Evolutionary conservation across 2,329 filamentous ascomycete species (phyloP).

Genomic region (Colletotrichum viniferum): DNA sequence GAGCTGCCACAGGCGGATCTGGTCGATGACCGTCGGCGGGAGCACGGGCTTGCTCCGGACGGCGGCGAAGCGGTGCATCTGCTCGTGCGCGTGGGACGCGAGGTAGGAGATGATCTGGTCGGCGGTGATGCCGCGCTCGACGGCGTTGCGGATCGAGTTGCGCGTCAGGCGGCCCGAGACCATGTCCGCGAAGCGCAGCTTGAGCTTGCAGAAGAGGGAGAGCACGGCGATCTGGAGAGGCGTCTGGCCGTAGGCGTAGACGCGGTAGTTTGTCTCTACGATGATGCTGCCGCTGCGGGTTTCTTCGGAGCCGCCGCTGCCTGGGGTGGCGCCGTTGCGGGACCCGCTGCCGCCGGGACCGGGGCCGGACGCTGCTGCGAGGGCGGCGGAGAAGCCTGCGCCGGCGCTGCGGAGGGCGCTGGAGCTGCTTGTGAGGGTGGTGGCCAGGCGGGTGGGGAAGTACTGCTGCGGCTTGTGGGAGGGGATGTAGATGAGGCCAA

Average conservation of each 20-base stretch:
- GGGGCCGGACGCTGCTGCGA: conserved; percentile 45
- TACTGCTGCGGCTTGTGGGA: conserved; percentile 63
- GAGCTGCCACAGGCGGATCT: conserved; percentile 96
- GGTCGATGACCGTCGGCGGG: conserved; percentile 94
- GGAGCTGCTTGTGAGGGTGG: conserved; percentile 80
- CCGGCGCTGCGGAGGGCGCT: conserved; percentile 73
- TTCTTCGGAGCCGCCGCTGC: conserved; percentile 37
- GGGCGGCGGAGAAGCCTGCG: conserved; percentile 71
- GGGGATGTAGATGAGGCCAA: conserved; percentile 85
- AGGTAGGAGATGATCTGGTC: conserved; percentile 96
- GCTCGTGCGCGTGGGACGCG: conserved; percentile 89
- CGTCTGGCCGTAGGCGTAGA: conserved; percentile 96
- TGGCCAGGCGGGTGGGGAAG: conserved; percentile 93
- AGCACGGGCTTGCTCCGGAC: conserved; percentile 71
- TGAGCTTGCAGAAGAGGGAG: conserved; percentile 84
- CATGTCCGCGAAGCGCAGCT: conserved; percentile 92
- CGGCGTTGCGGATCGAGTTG: conserved; percentile 84
- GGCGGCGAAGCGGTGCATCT: conserved; percentile 76
- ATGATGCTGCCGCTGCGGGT: conserved; percentile 81
- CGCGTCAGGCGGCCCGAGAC: conserved; percentile 91
- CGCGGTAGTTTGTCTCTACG: conserved; percentile 95
- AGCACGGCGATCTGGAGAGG: conserved; percentile 94
- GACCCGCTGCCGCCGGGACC: conserved; percentile 13
- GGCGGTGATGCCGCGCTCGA: conserved; percentile 88
- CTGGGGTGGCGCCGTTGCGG: conserved; percentile 36